phyloP scores from a whole-genome alignment of 306 rosid genomes.

The Cucurbita argyrosperma region DNA sequence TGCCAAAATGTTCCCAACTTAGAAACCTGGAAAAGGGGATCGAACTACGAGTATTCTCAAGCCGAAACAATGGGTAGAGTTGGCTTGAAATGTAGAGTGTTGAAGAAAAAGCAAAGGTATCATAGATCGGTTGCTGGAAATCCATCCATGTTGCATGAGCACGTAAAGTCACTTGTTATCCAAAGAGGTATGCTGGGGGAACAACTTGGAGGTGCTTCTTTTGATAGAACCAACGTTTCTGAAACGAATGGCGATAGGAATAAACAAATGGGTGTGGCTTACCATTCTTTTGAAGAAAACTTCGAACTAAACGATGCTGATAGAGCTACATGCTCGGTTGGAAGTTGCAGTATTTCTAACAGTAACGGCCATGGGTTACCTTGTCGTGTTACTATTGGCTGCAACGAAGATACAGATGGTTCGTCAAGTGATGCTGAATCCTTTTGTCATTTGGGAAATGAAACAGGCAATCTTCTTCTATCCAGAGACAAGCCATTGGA shows the following conservation, averaged over 20 bases:
- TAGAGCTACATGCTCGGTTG: constrained; percentile 57
- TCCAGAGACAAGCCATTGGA: constrained; percentile 43
- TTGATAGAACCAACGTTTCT: constrained; percentile 21
- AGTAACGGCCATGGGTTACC: constrained; percentile 20
- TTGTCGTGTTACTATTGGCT: constrained; percentile 36
- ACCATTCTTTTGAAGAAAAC: constrained; percentile 29
- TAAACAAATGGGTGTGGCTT: constrained; percentile 29
- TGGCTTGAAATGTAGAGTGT: constrained; percentile 39
- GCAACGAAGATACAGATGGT: constrained; percentile 36
- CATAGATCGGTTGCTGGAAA: constrained; percentile 27
- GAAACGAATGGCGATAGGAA: constrained; percentile 32
- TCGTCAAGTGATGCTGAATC: constrained; percentile 54
- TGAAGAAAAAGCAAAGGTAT: constrained; percentile 36
- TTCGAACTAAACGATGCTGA: constrained; percentile 29
- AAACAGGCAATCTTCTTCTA: constrained; percentile 31
- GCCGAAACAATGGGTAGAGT: constrained; percentile 37
- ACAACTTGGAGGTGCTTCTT: constrained; percentile 25
- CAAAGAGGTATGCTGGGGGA: constrained; percentile 31
- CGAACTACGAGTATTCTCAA: constrained; percentile 23
- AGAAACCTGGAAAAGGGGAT: constrained; percentile 43
- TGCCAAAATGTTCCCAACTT: constrained; percentile 20
- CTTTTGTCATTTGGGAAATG: constrained; percentile 24
- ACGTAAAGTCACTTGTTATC: constrained; percentile 31
- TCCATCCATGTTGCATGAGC: constrained; percentile 18
- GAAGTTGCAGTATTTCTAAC: constrained; percentile 68